These are phyloP conservation scores for Colletotrichum sp. DNA, from an alignment of 2,329 filamentous ascomycete species.

Conservation along the genomic window DNA sequence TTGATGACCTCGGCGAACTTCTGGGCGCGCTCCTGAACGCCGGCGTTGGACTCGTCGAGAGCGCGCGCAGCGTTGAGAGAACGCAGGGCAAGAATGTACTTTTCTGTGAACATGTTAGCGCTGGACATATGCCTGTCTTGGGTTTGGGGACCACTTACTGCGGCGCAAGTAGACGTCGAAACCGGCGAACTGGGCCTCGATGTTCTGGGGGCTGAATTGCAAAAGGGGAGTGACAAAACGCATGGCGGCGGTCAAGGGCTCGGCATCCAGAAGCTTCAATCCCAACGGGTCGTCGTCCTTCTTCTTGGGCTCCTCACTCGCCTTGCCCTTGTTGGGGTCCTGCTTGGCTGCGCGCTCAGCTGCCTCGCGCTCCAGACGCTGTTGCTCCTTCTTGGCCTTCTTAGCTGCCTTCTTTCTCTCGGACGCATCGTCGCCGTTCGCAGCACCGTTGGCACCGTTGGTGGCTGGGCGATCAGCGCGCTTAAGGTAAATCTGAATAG, in stretches of 20 bases:
- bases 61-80: slow-evolving; percentile 78
- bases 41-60: slow-evolving; percentile 72
- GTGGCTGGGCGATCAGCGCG: slow-evolving; percentile 77
- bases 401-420: slow-evolving; percentile 88
- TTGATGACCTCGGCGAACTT: slow-evolving; percentile 71
- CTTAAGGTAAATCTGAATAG: slow-evolving; percentile 79
- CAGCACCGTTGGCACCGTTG: slow-evolving; percentile 65
- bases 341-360: slow-evolving; percentile 79
- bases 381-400: slow-evolving; percentile 82
- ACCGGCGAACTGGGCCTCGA: slow-evolving; percentile 82
- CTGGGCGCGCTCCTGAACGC: slow-evolving; percentile 76
- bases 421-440: slow-evolving; percentile 59
- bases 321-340: slow-evolving; percentile 79
- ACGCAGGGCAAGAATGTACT: slow-evolving; percentile 85
- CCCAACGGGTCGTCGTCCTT: slow-evolving; percentile 93
- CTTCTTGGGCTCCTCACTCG: slow-evolving; percentile 67
- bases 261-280: slow-evolving; percentile 78
- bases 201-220: slow-evolving; percentile 79
- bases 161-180: slow-evolving; percentile 89
- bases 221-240: slow-evolving; percentile 85
- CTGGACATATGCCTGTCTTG: neutral
- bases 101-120: slow-evolving; percentile 60
- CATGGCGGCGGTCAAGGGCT: slow-evolving; percentile 84
- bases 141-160: slow-evolving; percentile 62
- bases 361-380: slow-evolving; percentile 73